Conservation (phyloP, 2,329 filamentous ascomycete genomes). For the Rutstroemia sp. region DNA sequence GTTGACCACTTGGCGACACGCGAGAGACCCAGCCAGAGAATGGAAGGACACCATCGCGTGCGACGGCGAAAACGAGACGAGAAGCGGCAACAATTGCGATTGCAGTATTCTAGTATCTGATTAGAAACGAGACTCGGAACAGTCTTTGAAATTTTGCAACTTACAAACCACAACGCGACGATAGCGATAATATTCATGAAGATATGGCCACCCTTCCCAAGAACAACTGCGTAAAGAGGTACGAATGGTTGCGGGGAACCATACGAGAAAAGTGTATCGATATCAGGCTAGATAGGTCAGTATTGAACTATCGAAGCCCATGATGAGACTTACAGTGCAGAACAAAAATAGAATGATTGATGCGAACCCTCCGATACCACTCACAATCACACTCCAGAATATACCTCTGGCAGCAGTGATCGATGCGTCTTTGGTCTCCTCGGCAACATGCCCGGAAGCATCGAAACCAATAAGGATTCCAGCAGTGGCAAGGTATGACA, state of each 20-base stretch:
- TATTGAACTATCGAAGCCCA: too few relatives aligned
- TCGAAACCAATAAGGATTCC: constrained; percentile 13
- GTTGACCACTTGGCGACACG: constrained; percentile 11
- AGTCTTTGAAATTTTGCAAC: neutral
- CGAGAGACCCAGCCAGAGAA: constrained; percentile 8
- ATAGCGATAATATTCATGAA: constrained; percentile 11
- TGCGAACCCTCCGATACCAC: constrained; percentile 10
- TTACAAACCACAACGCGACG: constrained; percentile 9
- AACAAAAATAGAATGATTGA: constrained; percentile 13
- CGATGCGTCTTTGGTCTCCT: constrained; percentile 12
- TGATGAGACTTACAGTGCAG: constrained; percentile 4
- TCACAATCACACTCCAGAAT: constrained; percentile 14
- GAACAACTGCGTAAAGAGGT: constrained; percentile 11
- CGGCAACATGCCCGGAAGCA: constrained; percentile 14
- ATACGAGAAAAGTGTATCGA: constrained; percentile 10
- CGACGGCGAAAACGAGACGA: constrained; percentile 14
- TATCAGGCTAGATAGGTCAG: neutral
- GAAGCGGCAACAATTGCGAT: constrained; percentile 14
- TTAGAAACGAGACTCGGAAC: neutral
- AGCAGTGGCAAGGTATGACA: constrained; percentile 12
- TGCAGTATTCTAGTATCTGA: constrained; percentile 7
- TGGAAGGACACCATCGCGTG: constrained; percentile 13
- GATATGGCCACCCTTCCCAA: constrained; percentile 11
- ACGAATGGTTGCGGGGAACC: constrained; percentile 13
- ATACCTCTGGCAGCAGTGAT: constrained; percentile 13